Evolutionary conservation across 441 rosid genomes (phyloP), one percentile per base, ranked within the genome.

Genomic region (Bruguiera hainesii): DNA sequence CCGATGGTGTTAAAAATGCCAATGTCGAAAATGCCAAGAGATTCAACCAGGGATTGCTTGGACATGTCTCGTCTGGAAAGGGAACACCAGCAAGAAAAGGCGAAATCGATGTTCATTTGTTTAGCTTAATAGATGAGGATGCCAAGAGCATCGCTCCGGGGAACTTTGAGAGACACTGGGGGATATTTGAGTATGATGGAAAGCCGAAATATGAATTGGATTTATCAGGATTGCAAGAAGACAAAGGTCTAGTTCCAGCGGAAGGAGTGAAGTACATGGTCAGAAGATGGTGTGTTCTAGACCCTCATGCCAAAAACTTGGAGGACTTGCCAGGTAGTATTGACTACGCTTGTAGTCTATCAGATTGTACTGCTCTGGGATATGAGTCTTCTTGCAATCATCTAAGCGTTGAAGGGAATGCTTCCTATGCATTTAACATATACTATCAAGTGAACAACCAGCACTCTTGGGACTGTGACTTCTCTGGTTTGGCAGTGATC

Each of bases 141-240:
- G 58, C 31, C 0, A 93, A 93, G 66, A 85, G 87, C 71, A 65
- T 78, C 16, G 79, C 71, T 5, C 98, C 98, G 0, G 97, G 97
- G 0, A 85, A 75, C 58, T 93, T 93, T 63, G 97, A 93, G 68
- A 66, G 97, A 61, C 98, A 93, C 13, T 90, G 96, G 98, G 97
- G 97, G 35, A 30, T 93, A 19, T 90, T 89, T 73, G 76, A 83
- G 71, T 87, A 66, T 13, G 97, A 93, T 51, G 98, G 98, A 30
- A 75, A 79, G 70, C 77, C 91, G 20, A 90, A 93, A 74, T 93
- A 90, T 55, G 65, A 72, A 1, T 31, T 93, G 21, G 80, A 83
- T 23, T 3, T 82, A 51, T 64, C 78, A 6, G 87, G 89, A 0
- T 28, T 49, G 8, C 61, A 66, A 6, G 76, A 69, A 18, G 87